Evolutionary conservation across 202 grass and related monocot genomes (phyloP).

Genomic region (Panicum virgatum): DNA sequence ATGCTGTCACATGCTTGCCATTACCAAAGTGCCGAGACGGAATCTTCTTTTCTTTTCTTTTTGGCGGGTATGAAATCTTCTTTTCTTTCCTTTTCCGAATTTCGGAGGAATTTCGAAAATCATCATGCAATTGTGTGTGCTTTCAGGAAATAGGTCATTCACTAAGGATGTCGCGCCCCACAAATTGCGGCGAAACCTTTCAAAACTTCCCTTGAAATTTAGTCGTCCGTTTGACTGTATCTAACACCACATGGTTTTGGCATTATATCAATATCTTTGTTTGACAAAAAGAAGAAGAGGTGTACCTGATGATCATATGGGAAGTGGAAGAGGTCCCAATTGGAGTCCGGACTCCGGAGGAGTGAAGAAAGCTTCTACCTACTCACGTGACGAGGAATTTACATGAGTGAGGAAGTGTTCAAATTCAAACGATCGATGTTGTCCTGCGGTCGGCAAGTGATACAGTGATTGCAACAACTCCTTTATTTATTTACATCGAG

Average conservation of each 20-base stretch:
- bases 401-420: conserved; percentile 25
- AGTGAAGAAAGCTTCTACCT: conserved; percentile 33
- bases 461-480: not conserved
- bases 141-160: not conserved
- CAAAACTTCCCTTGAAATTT: not conserved
- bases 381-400: conserved; percentile 17
- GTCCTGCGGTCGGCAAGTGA: not conserved
- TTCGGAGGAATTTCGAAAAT: not conserved
- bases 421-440: not conserved
- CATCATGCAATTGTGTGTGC: no score
- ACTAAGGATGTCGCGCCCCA: not conserved
- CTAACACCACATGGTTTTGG: not conserved
- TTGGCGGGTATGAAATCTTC: no score
- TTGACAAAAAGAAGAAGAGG: not conserved
- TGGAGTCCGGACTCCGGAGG: not conserved
- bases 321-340: conserved; percentile 12
- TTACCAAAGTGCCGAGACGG: not conserved
- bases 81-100: not conserved
- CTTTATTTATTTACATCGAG: not conserved
- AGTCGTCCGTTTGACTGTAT: not conserved
- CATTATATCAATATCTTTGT: no score
- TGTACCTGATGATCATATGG: not conserved
- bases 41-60: no score
- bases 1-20: not conserved
- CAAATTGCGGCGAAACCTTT: not conserved